Base-by-base conservation (phyloP, 441 rosid species). In the Euphorbia schlechtendalii region DNA sequence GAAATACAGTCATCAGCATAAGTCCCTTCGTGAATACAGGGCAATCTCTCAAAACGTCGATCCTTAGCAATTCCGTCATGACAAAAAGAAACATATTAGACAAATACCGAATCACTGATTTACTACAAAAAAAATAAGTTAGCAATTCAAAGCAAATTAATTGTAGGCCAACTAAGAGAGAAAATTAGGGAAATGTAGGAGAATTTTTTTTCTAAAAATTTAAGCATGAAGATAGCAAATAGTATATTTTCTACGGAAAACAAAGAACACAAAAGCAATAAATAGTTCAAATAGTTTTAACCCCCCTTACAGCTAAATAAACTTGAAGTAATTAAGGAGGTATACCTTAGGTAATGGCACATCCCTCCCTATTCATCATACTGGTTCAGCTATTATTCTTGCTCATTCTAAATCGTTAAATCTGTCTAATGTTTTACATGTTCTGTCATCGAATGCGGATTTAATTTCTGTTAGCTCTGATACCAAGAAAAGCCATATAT, bases 1-100 rank as follows among this genome's bases (percentile, higher is more conserved):
- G 89, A 96, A 63, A 94, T 77, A 66, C 99, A 94, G 78, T 94
- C 99, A 86, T 91, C 96, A 58, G 98, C 99, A 77, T 91, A 94
- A 15, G 96, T 91, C 24, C 98, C 99, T 77, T 86, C 85, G 75
- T 94, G 99, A 71, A 78, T 63, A 74, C 99, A 94, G 15, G 96
- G 92, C 40, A 94, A 61, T 69, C 96, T 89, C 68, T 90, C 99
- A 57, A 89, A 94, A 58, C 92, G 87, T 18, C 98, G 96, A 80
- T 94, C 96, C 79, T 94, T 89, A 1, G 96, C 98, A 77, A 94
- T 94, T 80, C 99, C 91, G 67, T 63, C 34, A 21, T 41, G 59
- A 24, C 10, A 41, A 63, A 49, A 32, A 24, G 32, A 54, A 54
- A 13, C 20, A 22, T 13, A 53, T 12, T 1, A 54, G 58, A 54